Evolutionary conservation across 108 stramenopile genomes (phyloP).

Genomic region (Nitzschia inconspicua): DNA sequence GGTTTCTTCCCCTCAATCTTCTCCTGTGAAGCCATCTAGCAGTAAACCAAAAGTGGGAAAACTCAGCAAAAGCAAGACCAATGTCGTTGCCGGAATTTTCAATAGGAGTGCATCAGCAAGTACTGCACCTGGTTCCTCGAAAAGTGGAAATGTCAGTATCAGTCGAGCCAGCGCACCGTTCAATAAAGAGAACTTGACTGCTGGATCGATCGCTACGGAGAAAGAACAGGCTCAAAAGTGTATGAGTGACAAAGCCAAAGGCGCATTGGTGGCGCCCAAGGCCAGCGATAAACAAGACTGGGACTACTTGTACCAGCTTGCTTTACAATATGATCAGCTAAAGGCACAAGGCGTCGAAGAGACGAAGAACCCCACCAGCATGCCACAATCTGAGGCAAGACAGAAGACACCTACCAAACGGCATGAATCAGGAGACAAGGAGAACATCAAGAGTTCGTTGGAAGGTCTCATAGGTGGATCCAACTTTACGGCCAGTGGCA

Average conservation of each 20-base stretch:
- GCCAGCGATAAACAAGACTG: slow-evolving; percentile 19
- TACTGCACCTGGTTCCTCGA: neutral
- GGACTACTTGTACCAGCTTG: slow-evolving; percentile 27
- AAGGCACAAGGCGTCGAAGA: slow-evolving; percentile 23
- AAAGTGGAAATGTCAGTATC: neutral
- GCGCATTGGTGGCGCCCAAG: slow-evolving; percentile 6
- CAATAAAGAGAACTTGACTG: neutral
- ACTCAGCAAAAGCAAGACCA: slow-evolving; percentile 1
- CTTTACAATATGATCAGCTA: slow-evolving; percentile 17
- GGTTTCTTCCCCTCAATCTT: neutral
- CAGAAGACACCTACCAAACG: neutral
- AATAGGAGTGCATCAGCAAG: neutral
- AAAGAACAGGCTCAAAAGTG: neutral
- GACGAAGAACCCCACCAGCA: neutral
- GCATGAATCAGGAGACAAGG: slow-evolving; percentile 4
- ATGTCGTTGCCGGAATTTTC: neutral
- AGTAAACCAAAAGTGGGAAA: neutral
- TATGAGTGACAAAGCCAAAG: slow-evolving; percentile 9
- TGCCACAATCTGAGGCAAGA: neutral
- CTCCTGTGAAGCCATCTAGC: neutral
- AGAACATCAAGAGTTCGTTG: slow-evolving; percentile 13
- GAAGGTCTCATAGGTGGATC: slow-evolving; percentile 14
- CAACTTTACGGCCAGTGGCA: slow-evolving; percentile 27
- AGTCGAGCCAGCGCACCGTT: neutral
- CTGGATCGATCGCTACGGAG: neutral